A percentile compares a stretch with the other conserved stretches of the same genome.
Conservation (phyloP, 768 basidiomycete genomes). For the Pleurotus sapidus region DNA sequence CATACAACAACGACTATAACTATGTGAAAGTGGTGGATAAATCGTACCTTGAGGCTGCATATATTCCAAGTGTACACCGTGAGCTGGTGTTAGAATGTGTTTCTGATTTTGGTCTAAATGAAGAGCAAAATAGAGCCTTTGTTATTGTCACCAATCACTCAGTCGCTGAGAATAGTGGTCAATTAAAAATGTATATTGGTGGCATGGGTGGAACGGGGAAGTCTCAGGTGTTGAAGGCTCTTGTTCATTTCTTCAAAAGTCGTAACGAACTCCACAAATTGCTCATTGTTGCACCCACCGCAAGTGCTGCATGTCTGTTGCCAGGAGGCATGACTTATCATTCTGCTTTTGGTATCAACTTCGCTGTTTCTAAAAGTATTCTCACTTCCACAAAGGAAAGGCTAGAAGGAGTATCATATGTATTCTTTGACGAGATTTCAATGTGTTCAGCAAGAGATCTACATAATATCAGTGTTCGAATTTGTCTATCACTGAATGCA, state of each 20-base stretch:
- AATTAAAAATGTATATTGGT: constrained; percentile 28
- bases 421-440: constrained; percentile 39
- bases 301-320: constrained; percentile 20
- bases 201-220: constrained; percentile 33
- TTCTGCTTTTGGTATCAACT: constrained; percentile 10
- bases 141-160: constrained; percentile 25
- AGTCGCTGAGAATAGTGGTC: constrained; percentile 7
- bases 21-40: constrained; percentile 17
- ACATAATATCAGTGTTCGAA: constrained; percentile 23
- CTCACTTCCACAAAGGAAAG: neutral
- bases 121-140: constrained; percentile 29
- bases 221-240: constrained; percentile 25
- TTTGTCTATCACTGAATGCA: constrained; percentile 17
- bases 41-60: constrained; percentile 17
- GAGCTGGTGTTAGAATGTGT: neutral
- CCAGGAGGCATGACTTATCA: constrained; percentile 23
- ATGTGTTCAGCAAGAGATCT: constrained; percentile 34
- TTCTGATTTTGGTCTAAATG: constrained; percentile 19
- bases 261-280: constrained; percentile 23
- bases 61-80: neutral
- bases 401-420: constrained; percentile 25
- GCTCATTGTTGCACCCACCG: constrained; percentile 24
- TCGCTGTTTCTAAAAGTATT: too few species aligned
- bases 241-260: constrained; percentile 18
- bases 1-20: too few species aligned